Evolutionary conservation across 2,329 filamentous ascomycete species (phyloP), one percentile per base, ranked within the genome.

Genomic region (Mollisiaceae sp.): DNA sequence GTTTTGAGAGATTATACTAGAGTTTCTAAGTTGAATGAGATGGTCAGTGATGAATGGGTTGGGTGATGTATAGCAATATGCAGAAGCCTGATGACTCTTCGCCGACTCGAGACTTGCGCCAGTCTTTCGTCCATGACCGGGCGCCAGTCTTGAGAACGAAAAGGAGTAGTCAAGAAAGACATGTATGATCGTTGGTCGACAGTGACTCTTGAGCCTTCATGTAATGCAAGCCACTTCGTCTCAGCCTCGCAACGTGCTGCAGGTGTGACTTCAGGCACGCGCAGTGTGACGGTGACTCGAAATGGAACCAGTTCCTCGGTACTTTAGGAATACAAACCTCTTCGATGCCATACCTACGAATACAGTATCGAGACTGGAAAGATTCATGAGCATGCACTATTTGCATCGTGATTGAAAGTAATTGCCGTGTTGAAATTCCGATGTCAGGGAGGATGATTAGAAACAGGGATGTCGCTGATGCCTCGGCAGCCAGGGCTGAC

Each of bases 401-500:
- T 9, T 47, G 1, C n/a, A 50, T 50, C 45, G 50, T 32, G 50
- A 54, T 54, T 11, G 4, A 47, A 15, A 12, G 18, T 54, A 11
- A 24, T 32, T 54, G 50, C 50, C 50, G 50, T 54, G 50, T 54
- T 54, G 9, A 32, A 11, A 8, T 35, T 32, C 50, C 50, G 50
- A 54, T 18, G 50, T 54, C 24, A 27, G 6, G 11, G 22, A 32
- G 22, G 11, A 32, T 54, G 50, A 54, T 54, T 35, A 54, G 24
- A 54, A 54, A 54, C 50, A 54, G 11, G 50, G 50, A 27, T 54
- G 50, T 12, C 24, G 50, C 12, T 54, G 50, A 54, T 54, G 50
- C 67, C 67, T 63, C 65, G 65, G 64, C 59, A 56, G 54, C 52
- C 50, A 20, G 24, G 24, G 22, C 38, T 55, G 45, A 47, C 47